Evolutionary conservation across 73 alveolate genomes (phyloP), one percentile per base, ranked within the genome.

Genomic region (Paramecium pentaurelia): DNA sequence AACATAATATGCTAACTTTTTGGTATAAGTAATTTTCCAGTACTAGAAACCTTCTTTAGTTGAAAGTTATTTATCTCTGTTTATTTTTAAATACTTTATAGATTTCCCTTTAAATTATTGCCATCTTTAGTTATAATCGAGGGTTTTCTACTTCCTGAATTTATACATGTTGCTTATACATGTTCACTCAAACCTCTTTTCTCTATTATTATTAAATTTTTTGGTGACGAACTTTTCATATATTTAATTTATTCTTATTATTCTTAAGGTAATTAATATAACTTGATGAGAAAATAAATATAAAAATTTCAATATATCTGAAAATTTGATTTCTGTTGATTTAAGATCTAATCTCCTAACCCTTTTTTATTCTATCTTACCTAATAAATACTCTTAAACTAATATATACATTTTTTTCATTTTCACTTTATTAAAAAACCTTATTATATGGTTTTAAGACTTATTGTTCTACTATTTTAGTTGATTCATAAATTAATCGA

Each of bases 121-220:
- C 27, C 28, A 28, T 64, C 47, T 14, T 64, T 32, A 1, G 30
- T 9, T 1, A 64, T 32, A 28, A 64, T 32, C 12, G 84, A 64
- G 3, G 84, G 2, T 27, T 64, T 64, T 28, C 84, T 64, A 14
- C 84, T 64, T 64, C 84, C 84, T 12, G 84, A 64, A 9, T 64
- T 64, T 10, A 64, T 34, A 32, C 28, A 11, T 25, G 84, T 64
- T 28, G 51, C 47, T 28, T 28, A 28, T 6, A 32, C 10, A 34
- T 64, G 84, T 64, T 64, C 84, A 64, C 84, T 64, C 7, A 28
- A 12, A 2, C 84, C 84, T 64, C 84, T 64, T 64, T 64, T 64
- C 10, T 64, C 84, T 25, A 34, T 28, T 32, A 64, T 2, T 64
- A 64, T 2, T 12, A 28, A 32, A 34, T 64, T 22, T 32, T 12